Conservation (phyloP, 2,329 filamentous ascomycete genomes). For the Fonsecaea pedrosoi region DNA sequence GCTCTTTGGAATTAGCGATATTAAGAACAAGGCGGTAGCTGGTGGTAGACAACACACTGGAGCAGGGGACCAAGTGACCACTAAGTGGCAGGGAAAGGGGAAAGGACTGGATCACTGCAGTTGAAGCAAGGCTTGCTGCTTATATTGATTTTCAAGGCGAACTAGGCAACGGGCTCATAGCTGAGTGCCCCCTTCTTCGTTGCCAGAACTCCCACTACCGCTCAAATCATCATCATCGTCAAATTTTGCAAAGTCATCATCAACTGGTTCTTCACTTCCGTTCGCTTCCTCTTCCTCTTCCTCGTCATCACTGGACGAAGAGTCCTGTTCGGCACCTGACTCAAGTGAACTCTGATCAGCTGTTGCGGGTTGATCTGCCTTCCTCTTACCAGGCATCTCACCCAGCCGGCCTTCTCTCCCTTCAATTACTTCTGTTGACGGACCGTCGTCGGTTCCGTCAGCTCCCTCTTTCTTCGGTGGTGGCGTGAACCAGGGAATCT, state of each 20-base stretch:
- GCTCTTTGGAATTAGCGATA: no score
- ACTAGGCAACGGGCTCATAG: not conserved
- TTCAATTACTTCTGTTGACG: constrained; percentile 59
- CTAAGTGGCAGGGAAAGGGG: not conserved
- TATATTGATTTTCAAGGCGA: not conserved
- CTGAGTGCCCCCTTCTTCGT: constrained; percentile 22
- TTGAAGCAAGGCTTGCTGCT: not conserved
- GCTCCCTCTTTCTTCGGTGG: constrained; percentile 62
- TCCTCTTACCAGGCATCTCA: constrained; percentile 82
- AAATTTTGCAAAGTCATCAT: constrained; percentile 28
- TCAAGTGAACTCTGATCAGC: constrained; percentile 44
- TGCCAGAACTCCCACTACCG: constrained; percentile 7
- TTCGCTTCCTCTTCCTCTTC: constrained; percentile 33
- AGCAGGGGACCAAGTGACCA: not conserved
- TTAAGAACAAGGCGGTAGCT: no score
- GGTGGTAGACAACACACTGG: no score
- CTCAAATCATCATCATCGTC: constrained; percentile 34
- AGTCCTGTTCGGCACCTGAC: constrained; percentile 8
- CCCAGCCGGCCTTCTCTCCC: constrained; percentile 80
- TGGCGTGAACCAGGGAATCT: constrained; percentile 94
- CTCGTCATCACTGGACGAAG: constrained; percentile 22
- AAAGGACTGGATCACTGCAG: not conserved
- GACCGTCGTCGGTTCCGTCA: constrained; percentile 55
- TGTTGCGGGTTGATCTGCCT: constrained; percentile 61
- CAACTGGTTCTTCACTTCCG: not conserved